These are phyloP conservation scores for Verticillium nubilum DNA, from an alignment of 2,329 filamentous ascomycete species.

Conservation along the genomic window DNA sequence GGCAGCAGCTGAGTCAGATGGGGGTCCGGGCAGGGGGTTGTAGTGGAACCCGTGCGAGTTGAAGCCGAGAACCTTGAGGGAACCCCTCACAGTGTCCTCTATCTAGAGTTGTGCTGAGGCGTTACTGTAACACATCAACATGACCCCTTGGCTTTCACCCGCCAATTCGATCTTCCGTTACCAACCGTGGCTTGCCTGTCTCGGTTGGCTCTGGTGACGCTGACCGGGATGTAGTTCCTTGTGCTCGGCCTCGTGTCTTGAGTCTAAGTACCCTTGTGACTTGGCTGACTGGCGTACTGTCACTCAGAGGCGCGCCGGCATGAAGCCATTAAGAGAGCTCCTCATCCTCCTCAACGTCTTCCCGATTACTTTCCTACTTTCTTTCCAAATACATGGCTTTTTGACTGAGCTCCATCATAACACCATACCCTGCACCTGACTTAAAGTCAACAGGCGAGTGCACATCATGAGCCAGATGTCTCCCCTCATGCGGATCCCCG, in stretches of 20 bases:
- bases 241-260: not conserved
- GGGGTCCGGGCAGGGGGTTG: not conserved
- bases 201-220: not conserved
- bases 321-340: not conserved
- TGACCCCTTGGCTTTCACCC: not conserved
- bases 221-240: not conserved
- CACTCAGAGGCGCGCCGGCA: not conserved
- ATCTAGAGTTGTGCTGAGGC: not conserved
- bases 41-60: not conserved
- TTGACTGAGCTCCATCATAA: no score
- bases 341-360: not conserved
- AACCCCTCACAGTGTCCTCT: not conserved
- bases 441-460: not conserved
- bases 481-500: slow-evolving; percentile 25
- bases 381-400: no score
- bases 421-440: not conserved
- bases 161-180: not conserved
- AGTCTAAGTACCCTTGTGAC: not conserved
- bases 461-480: not conserved
- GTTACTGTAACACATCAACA: not conserved
- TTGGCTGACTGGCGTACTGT: not conserved
- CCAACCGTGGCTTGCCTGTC: not conserved
- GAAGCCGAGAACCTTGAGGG: not conserved
- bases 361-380: no score
- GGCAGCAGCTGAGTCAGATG: not conserved